Conservation (phyloP, 768 basidiomycete genomes). For the Mycena epipterygia region DNA sequence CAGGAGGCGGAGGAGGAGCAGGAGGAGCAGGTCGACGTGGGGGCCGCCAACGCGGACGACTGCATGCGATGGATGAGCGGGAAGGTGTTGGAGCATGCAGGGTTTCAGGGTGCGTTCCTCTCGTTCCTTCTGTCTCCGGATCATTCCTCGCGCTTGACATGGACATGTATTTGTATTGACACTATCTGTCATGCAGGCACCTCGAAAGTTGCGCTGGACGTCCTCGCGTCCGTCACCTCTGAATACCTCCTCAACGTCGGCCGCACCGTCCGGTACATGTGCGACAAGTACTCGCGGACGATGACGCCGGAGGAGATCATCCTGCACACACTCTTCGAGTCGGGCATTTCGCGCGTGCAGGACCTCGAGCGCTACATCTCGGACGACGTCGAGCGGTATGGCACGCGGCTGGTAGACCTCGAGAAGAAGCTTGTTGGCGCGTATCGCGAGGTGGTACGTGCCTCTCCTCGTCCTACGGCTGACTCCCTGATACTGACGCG, state of each 20-base stretch:
- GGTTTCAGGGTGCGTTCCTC: slow-evolving; percentile 84
- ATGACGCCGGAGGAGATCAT: slow-evolving; percentile 97
- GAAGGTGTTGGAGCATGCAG: slow-evolving; percentile 90
- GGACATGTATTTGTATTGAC: background rate
- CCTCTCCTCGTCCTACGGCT: background rate
- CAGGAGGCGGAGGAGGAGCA: background rate
- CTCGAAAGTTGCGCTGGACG: slow-evolving; percentile 82
- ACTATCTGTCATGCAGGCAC: slow-evolving; percentile 61
- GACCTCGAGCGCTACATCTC: slow-evolving; percentile 90
- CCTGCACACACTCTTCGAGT: slow-evolving; percentile 91
- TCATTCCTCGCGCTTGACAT: background rate
- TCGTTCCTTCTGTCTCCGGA: background rate
- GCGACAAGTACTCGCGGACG: slow-evolving; percentile 82
- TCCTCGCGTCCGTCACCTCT: slow-evolving; percentile 80
- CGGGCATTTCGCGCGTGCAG: slow-evolving; percentile 81
- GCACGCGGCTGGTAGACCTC: slow-evolving; percentile 79
- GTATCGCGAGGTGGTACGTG: slow-evolving; percentile 83
- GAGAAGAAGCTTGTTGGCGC: slow-evolving; percentile 90
- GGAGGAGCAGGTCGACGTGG: slow-evolving; percentile 63
- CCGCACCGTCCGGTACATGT: slow-evolving; percentile 83
- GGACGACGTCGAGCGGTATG: slow-evolving; percentile 90
- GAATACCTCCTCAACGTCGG: slow-evolving; percentile 92
- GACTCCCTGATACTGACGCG: slow-evolving; percentile 1
- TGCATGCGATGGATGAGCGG: slow-evolving; percentile 80
- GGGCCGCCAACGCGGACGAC: slow-evolving; percentile 68